Evolutionary conservation across 345 rosid species (phyloP).

Genomic region (Gossypium herbaceum): DNA sequence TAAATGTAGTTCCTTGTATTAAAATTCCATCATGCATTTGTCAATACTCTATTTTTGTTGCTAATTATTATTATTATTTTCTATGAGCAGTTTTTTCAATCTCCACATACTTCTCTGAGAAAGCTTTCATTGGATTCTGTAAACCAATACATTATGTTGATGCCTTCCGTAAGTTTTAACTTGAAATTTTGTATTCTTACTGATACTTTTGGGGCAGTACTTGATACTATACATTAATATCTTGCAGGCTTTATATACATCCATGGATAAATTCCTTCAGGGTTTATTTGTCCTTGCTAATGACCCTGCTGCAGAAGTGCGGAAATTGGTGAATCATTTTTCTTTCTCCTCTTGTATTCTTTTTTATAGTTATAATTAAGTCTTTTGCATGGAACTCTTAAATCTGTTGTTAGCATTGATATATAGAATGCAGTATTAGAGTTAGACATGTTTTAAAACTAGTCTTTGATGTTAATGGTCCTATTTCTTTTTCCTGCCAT

Average conservation of each 20-base stretch:
- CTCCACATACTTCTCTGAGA: constrained; percentile 78
- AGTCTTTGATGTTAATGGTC: constrained; percentile 2
- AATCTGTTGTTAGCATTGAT: neutral
- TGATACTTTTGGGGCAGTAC: constrained; percentile 1
- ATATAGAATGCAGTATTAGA: neutral
- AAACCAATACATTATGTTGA: constrained; percentile 79
- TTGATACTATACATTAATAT: neutral
- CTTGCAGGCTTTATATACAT: constrained; percentile 63
- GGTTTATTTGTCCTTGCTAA: constrained; percentile 81
- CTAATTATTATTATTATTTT: neutral
- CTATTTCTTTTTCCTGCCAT: neutral
- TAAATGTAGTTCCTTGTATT: neutral
- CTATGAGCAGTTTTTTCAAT: constrained; percentile 78
- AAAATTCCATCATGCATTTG: neutral
- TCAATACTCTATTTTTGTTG: neutral
- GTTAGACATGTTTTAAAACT: neutral
- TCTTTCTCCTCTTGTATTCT: constrained; percentile 9
- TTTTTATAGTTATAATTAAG: neutral
- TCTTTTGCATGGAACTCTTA: neutral
- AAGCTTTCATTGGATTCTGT: constrained; percentile 86
- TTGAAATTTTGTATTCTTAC: constrained; percentile 3
- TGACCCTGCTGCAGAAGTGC: constrained; percentile 81
- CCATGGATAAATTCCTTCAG: constrained; percentile 79
- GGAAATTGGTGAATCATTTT: constrained; percentile 56
- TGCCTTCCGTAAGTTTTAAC: constrained; percentile 85